Base-by-base conservation (phyloP, 371 early-diverging fungal species). In the Smittium mucronatum region DNA sequence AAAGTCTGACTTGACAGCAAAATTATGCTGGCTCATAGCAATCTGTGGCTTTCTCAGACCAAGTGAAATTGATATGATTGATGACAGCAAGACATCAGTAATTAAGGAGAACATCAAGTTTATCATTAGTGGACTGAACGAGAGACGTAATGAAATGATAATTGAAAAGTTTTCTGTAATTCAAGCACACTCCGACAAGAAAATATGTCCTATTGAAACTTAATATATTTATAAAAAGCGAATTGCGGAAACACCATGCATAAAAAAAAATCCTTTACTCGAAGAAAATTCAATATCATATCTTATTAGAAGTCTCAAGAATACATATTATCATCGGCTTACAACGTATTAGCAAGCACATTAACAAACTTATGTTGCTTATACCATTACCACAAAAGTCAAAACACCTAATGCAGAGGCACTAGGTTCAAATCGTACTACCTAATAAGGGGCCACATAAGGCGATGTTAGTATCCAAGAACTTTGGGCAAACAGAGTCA, bases 1-100 rank as follows among this genome's bases (percentile, higher is more conserved):
- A 28, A 61, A n/a, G 5, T 32, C 5, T 30, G 32, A 28, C 0
- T 57, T 67, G 0, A 57, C 36, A 15, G 34, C 31, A 15, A 71
- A 65, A 60, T 21, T 58, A 0, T 34, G 36, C 0, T 71, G 72
- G 70, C 21, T 71, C 0, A 28, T 71, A 0, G 72, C 58, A 0
- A 70, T 71, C 34, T 75, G 63, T 28, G 73, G 74, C 17, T 78
- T 78, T 58, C 35, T 78, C 1, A 70, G 73, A 2, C 78, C 75
- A 1, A 69, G 74, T 21, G 78, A 78, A 36, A 67, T 73, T 11
- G 70, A 73, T 11, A 69, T 69, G 30, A 73, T 76, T 15, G 70
- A 74, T 36, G 63, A 61, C 32, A 30, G 30, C 28, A 61, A 61
- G 63, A 61, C n/a, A 33, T 28, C 28, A 61, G 32, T 61, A 28